Conservation (phyloP, 1,284 basidiomycete species). For the Rhodotorula sp. region DNA sequence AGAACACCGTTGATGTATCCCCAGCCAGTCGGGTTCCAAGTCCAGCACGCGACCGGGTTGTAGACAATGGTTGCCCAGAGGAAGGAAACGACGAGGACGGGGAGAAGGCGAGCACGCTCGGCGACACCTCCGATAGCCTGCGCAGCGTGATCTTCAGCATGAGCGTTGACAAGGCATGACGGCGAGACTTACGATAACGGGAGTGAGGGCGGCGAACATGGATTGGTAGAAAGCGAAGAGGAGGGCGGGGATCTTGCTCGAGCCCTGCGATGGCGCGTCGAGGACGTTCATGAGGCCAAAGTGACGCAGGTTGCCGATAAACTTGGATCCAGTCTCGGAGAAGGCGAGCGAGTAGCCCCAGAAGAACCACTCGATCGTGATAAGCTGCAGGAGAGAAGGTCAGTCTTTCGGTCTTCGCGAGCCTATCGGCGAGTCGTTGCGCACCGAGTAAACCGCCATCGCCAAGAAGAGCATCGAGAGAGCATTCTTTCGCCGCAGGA, state of each 20-base stretch:
- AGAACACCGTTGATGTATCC: constrained; percentile 85
- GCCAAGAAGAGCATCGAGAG: constrained; percentile 86
- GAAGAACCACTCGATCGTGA: constrained; percentile 53
- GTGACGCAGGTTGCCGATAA: constrained; percentile 61
- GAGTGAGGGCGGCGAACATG: constrained; percentile 77
- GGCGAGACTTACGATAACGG: constrained; percentile 49
- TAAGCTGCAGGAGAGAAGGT: neutral
- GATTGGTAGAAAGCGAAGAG: constrained; percentile 77
- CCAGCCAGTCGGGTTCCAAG: constrained; percentile 90
- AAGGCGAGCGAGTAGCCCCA: constrained; percentile 53
- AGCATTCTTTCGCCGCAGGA: constrained; percentile 61
- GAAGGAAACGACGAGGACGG: constrained; percentile 78
- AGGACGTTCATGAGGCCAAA: constrained; percentile 82
- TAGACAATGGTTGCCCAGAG: constrained; percentile 73
- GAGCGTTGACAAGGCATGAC: too few species aligned
- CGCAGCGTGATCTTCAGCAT: too few species aligned
- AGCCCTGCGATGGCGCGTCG: constrained; percentile 71
- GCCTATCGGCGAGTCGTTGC: constrained; percentile 40
- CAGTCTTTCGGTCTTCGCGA: neutral
- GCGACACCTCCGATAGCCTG: constrained; percentile 68
- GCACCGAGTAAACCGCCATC: constrained; percentile 71
- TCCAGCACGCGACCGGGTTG: constrained; percentile 84
- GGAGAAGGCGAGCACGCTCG: constrained; percentile 83
- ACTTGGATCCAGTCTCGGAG: constrained; percentile 47
- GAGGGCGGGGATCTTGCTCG: constrained; percentile 67